phyloP scores from a whole-genome alignment of 2,329 filamentous ascomycete genomes.

The Thelonectria olida region DNA sequence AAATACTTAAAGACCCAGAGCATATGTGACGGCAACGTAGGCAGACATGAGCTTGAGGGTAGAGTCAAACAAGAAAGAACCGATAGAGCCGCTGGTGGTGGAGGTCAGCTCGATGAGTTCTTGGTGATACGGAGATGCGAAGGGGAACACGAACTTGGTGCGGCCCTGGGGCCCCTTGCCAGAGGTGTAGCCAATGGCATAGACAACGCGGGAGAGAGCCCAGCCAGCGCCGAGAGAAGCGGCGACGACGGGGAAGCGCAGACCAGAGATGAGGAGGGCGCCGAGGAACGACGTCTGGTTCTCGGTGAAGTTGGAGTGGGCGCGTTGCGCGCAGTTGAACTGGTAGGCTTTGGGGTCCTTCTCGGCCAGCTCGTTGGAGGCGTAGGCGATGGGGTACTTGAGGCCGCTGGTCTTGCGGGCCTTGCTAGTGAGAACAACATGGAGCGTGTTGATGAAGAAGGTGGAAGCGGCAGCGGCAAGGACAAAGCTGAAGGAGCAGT shows the following conservation, averaged over 20 bases:
- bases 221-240: conserved; percentile 62
- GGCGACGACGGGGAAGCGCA: conserved; percentile 61
- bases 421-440: conserved; percentile 56
- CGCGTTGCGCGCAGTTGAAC: conserved; percentile 74
- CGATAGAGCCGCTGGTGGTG: conserved; percentile 46
- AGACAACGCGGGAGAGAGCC: conserved; percentile 61
- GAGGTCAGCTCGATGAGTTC: conserved; percentile 26
- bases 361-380: conserved; percentile 60
- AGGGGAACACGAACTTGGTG: conserved; percentile 42
- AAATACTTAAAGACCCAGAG: conserved; percentile 42
- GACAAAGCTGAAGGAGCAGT: conserved; percentile 61
- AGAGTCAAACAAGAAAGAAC: conserved; percentile 47
- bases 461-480: conserved; percentile 65
- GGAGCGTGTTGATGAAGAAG: conserved; percentile 66
- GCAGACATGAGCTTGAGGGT: conserved; percentile 54
- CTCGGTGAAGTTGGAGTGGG: conserved; percentile 72
- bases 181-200: conserved; percentile 64
- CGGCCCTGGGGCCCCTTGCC: conserved; percentile 56
- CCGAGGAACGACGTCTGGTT: conserved; percentile 64
- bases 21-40: conserved; percentile 52
- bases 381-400: conserved; percentile 67
- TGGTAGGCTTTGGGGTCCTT: conserved; percentile 62
- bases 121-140: background rate
- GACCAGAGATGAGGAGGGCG: conserved; percentile 63
- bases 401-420: conserved; percentile 64